Base-by-base conservation (phyloP, 129 eudicot genomes). In the Pittosporum tobira region DNA sequence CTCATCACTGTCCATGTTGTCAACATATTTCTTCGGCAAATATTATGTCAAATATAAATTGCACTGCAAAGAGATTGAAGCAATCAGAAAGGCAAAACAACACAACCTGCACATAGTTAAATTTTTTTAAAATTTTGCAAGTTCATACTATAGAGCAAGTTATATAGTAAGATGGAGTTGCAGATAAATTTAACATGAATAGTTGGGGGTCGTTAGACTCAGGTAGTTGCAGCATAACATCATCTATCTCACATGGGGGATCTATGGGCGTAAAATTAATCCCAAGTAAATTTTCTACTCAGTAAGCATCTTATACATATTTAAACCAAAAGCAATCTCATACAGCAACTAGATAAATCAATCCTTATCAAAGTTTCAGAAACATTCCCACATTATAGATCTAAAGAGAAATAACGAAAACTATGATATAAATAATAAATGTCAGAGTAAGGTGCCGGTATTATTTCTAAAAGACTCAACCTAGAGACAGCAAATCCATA, bases 1-100 rank as follows among this genome's bases (percentile, higher is more conserved):
- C 48, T 44, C 48, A 1, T 36, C 9, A 36, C 48, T 25, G 14
- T 34, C 0, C 11, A 6, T 34, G 59, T 24, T 26, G 44, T 85
- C 75, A 87, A 55, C 81, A 80, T n/a, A 78, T 78, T 18, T 91
- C 96, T 79, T 87, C 94, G 4, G 99, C 90, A 72, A 83, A 91
- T 51, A 91, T 72, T 47, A 78, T 58, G 42, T 87, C 96, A 49
- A 65, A 79, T 67, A 91, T 81, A 31, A 49, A 42, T 77, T 81
- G 85, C 68, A 91, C 99, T 87, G 94, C 94, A 79, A 59, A 48
- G 3, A 73, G 57, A 3, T n/a, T 12, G 11, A 48, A 68, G 24
- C 20, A 65, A 68, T 64, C 51, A 37, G 19, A 36, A 63, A 40
- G 21, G n/a, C 19, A 10, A 34, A 15, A 11, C 37, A 24, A 44